These are phyloP conservation scores for Wickerhamomyces rabaulensis DNA, from an alignment of 805 yeast species.

Conservation along the genomic window DNA sequence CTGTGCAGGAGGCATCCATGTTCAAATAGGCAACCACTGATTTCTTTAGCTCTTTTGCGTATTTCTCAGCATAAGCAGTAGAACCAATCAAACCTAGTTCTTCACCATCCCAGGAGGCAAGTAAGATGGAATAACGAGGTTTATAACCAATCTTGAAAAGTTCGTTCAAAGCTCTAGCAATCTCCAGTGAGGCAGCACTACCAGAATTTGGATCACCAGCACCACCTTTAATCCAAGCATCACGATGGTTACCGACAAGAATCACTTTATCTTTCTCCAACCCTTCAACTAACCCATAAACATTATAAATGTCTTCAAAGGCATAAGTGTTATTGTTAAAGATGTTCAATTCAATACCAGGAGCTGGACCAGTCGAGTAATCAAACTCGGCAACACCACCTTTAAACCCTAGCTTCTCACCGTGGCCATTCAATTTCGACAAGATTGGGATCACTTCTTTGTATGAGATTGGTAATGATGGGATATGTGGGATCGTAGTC, in stretches of 20 bases:
- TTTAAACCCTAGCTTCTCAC: constrained; percentile 43
- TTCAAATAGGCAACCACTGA: constrained; percentile 65
- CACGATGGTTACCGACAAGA: constrained; percentile 71
- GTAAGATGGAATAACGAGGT: constrained; percentile 57
- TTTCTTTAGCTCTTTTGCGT: constrained; percentile 39
- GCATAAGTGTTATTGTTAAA: constrained; percentile 58
- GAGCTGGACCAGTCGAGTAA: constrained; percentile 49
- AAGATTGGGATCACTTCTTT: constrained; percentile 61
- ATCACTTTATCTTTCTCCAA: constrained; percentile 46
- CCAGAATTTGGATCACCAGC: constrained; percentile 81
- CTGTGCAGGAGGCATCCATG: constrained; percentile 54
- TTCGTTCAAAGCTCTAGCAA: constrained; percentile 53
- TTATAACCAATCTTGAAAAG: constrained; percentile 54
- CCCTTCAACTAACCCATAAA: constrained; percentile 58
- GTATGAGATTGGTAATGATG: constrained; percentile 65
- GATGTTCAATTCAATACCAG: constrained; percentile 42
- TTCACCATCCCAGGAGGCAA: constrained; percentile 84
- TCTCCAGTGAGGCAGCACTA: constrained; percentile 57
- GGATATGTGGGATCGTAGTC: constrained; percentile 55
- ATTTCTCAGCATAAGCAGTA: constrained; percentile 71
- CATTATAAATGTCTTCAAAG: constrained; percentile 57
- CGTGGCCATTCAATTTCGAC: constrained; percentile 51
- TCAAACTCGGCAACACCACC: constrained; percentile 39
- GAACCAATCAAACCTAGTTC: constrained; percentile 73
- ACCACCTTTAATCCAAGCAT: constrained; percentile 76